phyloP scores from a whole-genome alignment of 2,329 filamentous ascomycete genomes.

The Chrysoporthe deuterocubensis region DNA sequence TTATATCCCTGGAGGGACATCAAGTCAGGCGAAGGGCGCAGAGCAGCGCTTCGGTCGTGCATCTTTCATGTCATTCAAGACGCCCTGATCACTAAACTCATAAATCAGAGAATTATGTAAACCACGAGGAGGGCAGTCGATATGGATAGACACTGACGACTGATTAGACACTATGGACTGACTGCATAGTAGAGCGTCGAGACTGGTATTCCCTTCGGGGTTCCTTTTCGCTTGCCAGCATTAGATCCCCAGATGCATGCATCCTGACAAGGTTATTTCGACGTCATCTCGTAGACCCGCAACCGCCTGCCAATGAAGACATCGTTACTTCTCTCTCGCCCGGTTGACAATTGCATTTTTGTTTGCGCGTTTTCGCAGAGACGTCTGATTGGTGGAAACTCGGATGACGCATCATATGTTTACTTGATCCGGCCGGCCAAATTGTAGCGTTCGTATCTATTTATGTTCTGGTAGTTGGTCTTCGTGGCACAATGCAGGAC shows the following conservation, averaged over 20 bases:
- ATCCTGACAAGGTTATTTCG: too few species aligned
- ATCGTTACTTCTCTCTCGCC: neutral
- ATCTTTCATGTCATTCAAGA: neutral
- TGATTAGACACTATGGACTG: neutral
- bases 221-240: too few species aligned
- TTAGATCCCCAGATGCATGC: too few species aligned
- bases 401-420: neutral
- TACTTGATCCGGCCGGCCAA: neutral
- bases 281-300: neutral
- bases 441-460: too few species aligned
- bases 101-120: neutral
- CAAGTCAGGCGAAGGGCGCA: slow-evolving; percentile 1
- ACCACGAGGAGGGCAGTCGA: neutral
- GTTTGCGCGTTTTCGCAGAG: neutral
- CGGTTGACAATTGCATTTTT: neutral
- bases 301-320: neutral
- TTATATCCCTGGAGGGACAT: neutral
- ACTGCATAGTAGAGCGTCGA: neutral
- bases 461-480: too few species aligned
- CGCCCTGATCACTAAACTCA: neutral
- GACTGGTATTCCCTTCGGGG: neutral
- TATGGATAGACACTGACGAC: neutral
- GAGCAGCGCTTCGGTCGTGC: neutral
- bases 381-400: slow-evolving; percentile 13
- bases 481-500: too few species aligned